phyloP scores from a whole-genome alignment of 805 yeast genomes.

The Teunomyces tritomae region DNA sequence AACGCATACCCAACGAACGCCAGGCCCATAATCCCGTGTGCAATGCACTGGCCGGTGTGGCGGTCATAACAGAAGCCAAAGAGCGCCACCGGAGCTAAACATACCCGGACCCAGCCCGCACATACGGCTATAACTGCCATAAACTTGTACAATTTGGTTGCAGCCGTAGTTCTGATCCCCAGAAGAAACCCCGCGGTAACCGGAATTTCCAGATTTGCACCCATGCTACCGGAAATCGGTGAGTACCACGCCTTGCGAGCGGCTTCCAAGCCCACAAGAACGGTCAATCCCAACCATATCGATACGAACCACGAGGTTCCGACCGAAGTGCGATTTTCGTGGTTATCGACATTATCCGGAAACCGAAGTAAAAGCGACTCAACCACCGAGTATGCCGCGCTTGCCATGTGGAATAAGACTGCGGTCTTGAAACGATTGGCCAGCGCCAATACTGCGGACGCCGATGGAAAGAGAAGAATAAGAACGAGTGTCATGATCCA shows the following conservation, averaged over 20 bases:
- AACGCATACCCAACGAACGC: constrained; percentile 82
- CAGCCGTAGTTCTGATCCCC: constrained; percentile 8
- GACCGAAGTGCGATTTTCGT: constrained; percentile 64
- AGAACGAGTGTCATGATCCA: constrained; percentile 54
- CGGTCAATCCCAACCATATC: constrained; percentile 28
- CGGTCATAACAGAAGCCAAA: constrained; percentile 82
- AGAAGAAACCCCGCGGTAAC: not conserved
- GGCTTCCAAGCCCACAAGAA: constrained; percentile 41
- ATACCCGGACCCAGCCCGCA: constrained; percentile 75
- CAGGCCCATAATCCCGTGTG: constrained; percentile 96
- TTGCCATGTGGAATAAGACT: constrained; percentile 43
- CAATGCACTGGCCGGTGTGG: constrained; percentile 92
- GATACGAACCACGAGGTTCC: constrained; percentile 68
- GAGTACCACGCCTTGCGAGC: not conserved
- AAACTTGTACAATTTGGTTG: constrained; percentile 35
- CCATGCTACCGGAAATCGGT: not conserved
- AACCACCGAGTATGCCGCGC: constrained; percentile 49
- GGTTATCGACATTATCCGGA: constrained; percentile 58
- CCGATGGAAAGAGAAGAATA: constrained; percentile 54
- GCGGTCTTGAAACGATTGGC: constrained; percentile 50
- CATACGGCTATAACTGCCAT: constrained; percentile 47
- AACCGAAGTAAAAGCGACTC: constrained; percentile 60
- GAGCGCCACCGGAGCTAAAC: constrained; percentile 79
- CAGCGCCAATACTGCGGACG: constrained; percentile 52
- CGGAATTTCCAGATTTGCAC: not conserved